Base-by-base conservation (phyloP, 2,329 filamentous ascomycete genomes). In the Fusarium longipes region DNA sequence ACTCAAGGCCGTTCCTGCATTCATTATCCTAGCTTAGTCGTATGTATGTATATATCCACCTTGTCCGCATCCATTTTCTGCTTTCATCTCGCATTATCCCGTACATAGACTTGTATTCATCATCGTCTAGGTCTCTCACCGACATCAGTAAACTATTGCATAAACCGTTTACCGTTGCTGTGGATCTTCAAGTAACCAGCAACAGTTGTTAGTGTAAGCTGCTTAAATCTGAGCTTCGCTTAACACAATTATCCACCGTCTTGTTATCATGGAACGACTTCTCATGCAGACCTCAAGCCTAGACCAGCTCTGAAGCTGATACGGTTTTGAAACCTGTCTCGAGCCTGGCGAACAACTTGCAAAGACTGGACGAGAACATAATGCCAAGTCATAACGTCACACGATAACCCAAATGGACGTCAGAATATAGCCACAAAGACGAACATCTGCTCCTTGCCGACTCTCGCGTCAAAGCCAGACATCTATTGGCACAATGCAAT, bases 201-300 rank as follows among this genome's bases (percentile, higher is more conserved):
- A 27, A 27, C 44, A 27, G 17, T 35, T 24, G 20, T 62, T 43
- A 14, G 51, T 56, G 35, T 44, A 42, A 24, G 51, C 39, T 38
- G 44, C 43, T 57, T 45, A 45, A 45, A 68, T 44, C 58, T 62
- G 35, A 42, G 32, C 57, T 68, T 57, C 65, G 55, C 50, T 54
- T 36, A 35, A 39, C 35, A 36, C 50, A 22, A 14, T 49, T 49
- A 62, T 42, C 55, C 65, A 62, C 50, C 24, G 55, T 62, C 47
- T 33, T 18, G 33, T 29, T 39, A 56, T 49, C 36, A 69, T 63
- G 49, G 48, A 51, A 58, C 48, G 43, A 66, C 54, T 63, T 32
- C 24, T 35, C 36, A 24, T 63, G 43, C 39, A 66, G 48, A 51
- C 62, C 56, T 62, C 39, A 43, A 52, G 45, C 45, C 48, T 20